Base-by-base conservation (phyloP, 768 basidiomycete genomes). In the Naganishia randhawae region DNA sequence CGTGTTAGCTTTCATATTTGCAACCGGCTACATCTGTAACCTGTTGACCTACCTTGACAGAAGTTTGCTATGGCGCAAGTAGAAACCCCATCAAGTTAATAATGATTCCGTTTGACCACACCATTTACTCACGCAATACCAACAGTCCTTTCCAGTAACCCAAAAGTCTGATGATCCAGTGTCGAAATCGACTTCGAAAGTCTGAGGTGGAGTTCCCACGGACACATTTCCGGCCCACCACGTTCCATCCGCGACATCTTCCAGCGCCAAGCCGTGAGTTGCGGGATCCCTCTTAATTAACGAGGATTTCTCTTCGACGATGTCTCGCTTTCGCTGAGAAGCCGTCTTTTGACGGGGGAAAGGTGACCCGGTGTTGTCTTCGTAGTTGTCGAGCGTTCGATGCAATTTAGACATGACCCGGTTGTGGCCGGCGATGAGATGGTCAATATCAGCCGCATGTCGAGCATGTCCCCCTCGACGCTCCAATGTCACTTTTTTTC, bases 191-290 rank as follows among this genome's bases (percentile, higher is more conserved):
- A 67, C 66, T 41, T 55, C 42, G 14, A 67, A 42, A 0, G 17
- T 50, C 39, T 55, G 53, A 42, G 39, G 52, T 1, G 66, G 66
- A n/a, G 66, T 67, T 32, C 66, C 66, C 13, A 67, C 52, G 7
- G 57, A 39, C 22, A 61, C 57, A 29, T 61, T 61, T 10, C 57
- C 57, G 22, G 57, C 35, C 57, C 57, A 61, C 57, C 57, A 61
- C 4, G 37, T 41, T 41, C 57, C 57, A 16, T 41, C 32, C 9
- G 10, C 37, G 22, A 61, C 29, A 29, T 42, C 37, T 25, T 39
- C 22, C 25, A 61, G 17, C 22, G 8, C 22, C 1, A 42, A 17
- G 16, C 19, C 57, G 37, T 25, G 11, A n/a, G 57, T 61, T 14
- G 57, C 57, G 22, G 57, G 57, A 7, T 61, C 57, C 16, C 57